Evolutionary conservation across 2,329 filamentous ascomycete species (phyloP).

Genomic region (Truncatella angustata): DNA sequence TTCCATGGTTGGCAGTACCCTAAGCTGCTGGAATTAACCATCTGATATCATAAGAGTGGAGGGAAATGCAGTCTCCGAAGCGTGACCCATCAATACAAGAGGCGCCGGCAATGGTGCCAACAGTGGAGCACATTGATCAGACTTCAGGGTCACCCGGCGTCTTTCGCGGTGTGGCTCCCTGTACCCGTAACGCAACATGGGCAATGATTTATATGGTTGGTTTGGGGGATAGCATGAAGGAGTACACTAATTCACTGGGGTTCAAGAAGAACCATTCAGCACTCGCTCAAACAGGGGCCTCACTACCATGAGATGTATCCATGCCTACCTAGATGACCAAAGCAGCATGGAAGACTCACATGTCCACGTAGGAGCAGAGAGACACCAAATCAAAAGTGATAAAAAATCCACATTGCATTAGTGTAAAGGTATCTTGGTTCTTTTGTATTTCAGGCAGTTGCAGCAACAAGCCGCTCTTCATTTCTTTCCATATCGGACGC

Average conservation of each 20-base stretch:
- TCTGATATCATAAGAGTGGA: conserved; percentile 99
- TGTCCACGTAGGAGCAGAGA: too few relatives aligned
- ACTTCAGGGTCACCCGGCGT: conserved; percentile 73
- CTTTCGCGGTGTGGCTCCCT: conserved; percentile 91
- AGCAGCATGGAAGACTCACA: too few relatives aligned
- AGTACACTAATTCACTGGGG: too few relatives aligned
- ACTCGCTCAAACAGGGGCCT: too few relatives aligned
- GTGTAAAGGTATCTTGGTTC: too few relatives aligned
- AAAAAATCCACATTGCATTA: too few relatives aligned
- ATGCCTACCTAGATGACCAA: too few relatives aligned
- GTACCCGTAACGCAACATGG: conserved; percentile 95
- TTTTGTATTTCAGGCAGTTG: background rate
- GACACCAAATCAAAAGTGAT: too few relatives aligned
- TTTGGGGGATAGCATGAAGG: conserved; percentile 86
- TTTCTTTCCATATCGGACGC: background rate
- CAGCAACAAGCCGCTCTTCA: background rate
- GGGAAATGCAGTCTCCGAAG: conserved; percentile 99
- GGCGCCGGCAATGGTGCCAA: background rate
- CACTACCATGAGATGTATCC: too few relatives aligned
- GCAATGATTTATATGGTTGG: conserved; percentile 99
- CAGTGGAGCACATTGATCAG: background rate
- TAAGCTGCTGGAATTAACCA: conserved; percentile 98
- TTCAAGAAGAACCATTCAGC: too few relatives aligned
- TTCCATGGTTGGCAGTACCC: conserved; percentile 82
- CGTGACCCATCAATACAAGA: conserved; percentile 84